Evolutionary conservation across 129 eudicot species (phyloP).

Genomic region (Mikania micrantha): DNA sequence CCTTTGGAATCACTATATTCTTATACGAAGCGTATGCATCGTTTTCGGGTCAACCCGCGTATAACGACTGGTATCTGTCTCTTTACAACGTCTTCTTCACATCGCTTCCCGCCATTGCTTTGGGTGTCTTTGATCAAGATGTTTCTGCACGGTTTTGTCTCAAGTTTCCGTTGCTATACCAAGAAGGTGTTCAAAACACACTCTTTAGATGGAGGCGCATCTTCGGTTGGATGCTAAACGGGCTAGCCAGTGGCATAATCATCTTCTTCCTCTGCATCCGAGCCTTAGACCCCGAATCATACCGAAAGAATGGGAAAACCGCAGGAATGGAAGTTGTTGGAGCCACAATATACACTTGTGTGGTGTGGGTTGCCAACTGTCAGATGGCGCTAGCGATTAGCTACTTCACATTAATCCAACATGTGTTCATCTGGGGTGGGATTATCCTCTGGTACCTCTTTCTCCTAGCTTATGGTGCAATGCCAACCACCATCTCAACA

Average conservation of each 20-base stretch:
- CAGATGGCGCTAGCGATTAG: conserved; percentile 83
- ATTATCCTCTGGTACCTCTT: conserved; percentile 68
- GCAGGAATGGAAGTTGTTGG: conserved; percentile 62
- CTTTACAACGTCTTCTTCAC: conserved; percentile 94
- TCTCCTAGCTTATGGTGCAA: conserved; percentile 71
- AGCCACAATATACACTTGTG: conserved; percentile 68
- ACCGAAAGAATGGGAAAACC: conserved; percentile 44
- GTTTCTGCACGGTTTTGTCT: conserved; percentile 80
- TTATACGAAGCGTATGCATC: conserved; percentile 66
- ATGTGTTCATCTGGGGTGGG: conserved; percentile 83
- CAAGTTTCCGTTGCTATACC: conserved; percentile 85
- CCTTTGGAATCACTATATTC: conserved; percentile 80
- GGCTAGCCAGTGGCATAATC: conserved; percentile 49
- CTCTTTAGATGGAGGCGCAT: conserved; percentile 90
- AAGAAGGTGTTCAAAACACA: conserved; percentile 86
- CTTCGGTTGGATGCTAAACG: conserved; percentile 91
- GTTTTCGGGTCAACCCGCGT: conserved; percentile 87
- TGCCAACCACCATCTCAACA: conserved; percentile 50
- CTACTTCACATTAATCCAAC: conserved; percentile 87
- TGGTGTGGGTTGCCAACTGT: conserved; percentile 82
- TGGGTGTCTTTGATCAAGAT: conserved; percentile 93
- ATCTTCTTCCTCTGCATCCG: conserved; percentile 57
- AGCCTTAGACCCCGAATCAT: conserved; percentile 50
- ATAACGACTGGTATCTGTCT: conserved; percentile 86
- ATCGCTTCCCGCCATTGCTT: conserved; percentile 82